Base-by-base conservation (phyloP, 768 basidiomycete genomes). In the Mycena capillaripes region DNA sequence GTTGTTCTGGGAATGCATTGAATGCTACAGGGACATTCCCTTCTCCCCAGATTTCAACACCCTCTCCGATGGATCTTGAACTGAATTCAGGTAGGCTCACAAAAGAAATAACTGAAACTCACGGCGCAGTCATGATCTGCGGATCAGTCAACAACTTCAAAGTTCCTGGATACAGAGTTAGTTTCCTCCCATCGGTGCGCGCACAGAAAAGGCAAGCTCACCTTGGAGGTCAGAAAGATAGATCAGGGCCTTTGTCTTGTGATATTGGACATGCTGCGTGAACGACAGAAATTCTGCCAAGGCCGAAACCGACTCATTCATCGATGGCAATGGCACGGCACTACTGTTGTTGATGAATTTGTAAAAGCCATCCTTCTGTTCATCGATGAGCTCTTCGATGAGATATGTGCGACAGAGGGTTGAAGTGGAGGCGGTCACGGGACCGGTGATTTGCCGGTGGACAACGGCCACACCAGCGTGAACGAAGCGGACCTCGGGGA, bases 181-280 rank as follows among this genome's bases (percentile, higher is more conserved):
- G 12, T 36, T 36, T 6, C 7, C 36, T 12, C 6, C 6, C 7
- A 36, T 36, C n/a, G n/a, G n/a, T n/a, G n/a, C n/a, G 36, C 36
- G 12, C 36, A 36, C 36, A 6, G 12, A 36, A 7, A 7, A 36
- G 12, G 4, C 23, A 16, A 52, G 10, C 29, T 50, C 12, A 62
- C 61, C 61, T 50, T 62, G 61, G 14, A 62, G 61, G 19, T 62
- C 61, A 11, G 61, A 62, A 10, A 62, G 46, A 34, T 62, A 62
- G 14, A 62, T 30, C 27, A 23, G 16, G 8, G 44, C 61, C 2
- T 10, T 27, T 2, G 29, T 62, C 29, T 48, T 62, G 48, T 62
- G 16, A 14, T 27, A 48, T 38, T 62, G 61, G 23, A 62, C 27
- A 48, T 62, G 61, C 19, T 62, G 46, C 12, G 61, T 65, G 27